These are phyloP conservation scores for Pyricularia grisea DNA, from an alignment of 2,329 filamentous ascomycete genomes.

Conservation along the genomic window DNA sequence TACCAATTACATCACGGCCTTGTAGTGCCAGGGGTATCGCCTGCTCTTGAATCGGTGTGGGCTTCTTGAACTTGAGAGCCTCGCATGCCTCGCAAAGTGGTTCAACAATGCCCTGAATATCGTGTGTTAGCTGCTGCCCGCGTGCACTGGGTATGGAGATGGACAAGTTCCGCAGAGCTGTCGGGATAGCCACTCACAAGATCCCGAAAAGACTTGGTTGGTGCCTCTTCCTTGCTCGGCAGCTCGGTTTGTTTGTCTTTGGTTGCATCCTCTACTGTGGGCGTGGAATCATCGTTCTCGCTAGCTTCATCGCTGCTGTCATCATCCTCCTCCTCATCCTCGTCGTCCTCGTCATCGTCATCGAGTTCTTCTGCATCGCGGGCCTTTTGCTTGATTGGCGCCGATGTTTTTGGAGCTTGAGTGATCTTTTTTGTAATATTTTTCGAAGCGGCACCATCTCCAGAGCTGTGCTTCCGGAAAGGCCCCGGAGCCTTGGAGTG, in stretches of 20 bases:
- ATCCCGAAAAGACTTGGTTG: constrained; percentile 55
- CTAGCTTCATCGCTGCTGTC: not conserved
- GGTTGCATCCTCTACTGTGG: not conserved
- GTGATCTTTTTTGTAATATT: not conserved
- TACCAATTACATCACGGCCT: constrained; percentile 79
- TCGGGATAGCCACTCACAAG: constrained; percentile 29
- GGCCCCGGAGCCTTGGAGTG: not conserved
- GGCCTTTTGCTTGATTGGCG: not conserved
- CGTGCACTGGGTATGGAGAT: not conserved
- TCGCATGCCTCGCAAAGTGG: constrained; percentile 83
- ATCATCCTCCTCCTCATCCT: not conserved
- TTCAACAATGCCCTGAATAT: constrained; percentile 66
- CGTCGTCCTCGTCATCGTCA: not conserved
- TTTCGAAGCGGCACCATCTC: not conserved
- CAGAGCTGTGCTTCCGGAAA: not conserved
- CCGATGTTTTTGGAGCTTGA: not conserved
- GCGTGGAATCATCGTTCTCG: not conserved
- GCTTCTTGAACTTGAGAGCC: constrained; percentile 69
- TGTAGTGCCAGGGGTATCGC: constrained; percentile 73
- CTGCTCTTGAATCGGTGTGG: constrained; percentile 82
- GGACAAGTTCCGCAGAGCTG: not conserved
- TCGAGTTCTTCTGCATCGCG: not conserved
- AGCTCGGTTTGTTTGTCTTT: not conserved
- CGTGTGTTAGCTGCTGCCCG: not conserved
- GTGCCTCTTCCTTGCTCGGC: not conserved